These are phyloP conservation scores for Trypanosoma avium DNA, from an alignment of 208 protist species.

Conservation along the genomic window DNA sequence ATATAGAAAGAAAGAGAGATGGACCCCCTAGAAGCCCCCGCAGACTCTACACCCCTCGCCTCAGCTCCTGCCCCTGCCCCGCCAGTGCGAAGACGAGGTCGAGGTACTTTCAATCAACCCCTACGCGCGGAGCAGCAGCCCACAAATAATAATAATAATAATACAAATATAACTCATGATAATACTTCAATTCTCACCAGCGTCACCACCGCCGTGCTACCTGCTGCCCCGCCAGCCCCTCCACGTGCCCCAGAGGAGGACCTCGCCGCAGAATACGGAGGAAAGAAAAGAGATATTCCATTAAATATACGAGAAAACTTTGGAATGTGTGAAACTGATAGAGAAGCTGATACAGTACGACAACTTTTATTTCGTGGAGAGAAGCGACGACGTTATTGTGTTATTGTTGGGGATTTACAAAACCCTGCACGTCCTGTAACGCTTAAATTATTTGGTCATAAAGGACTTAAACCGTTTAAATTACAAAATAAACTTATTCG, in stretches of 20 bases:
- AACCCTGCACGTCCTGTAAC: slow-evolving; percentile 50
- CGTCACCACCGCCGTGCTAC: slow-evolving; percentile 50
- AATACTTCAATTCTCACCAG: slow-evolving; percentile 49
- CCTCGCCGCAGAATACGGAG: slow-evolving; percentile 36
- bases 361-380: slow-evolving; percentile 82
- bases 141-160: slow-evolving; percentile 15
- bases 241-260: slow-evolving; percentile 32
- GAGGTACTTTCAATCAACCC: slow-evolving; percentile 63
- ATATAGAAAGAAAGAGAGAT: neutral
- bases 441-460: slow-evolving; percentile 81
- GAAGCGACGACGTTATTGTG: slow-evolving; percentile 81
- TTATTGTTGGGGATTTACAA: slow-evolving; percentile 80
- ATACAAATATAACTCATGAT: slow-evolving; percentile 23
- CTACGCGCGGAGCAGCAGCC: slow-evolving; percentile 68
- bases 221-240: slow-evolving; percentile 32
- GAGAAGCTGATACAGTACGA: slow-evolving; percentile 63
- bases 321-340: slow-evolving; percentile 35
- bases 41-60: neutral
- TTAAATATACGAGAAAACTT: slow-evolving; percentile 45
- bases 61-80: slow-evolving; percentile 20
- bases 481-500: slow-evolving; percentile 85
- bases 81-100: slow-evolving; percentile 55
- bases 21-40: neutral
- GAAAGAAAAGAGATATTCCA: slow-evolving; percentile 54
- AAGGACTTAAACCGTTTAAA: slow-evolving; percentile 80